Evolutionary conservation across 805 yeast genomes (phyloP), one percentile per base, ranked within the genome.

Genomic region (Cyberlindnera lachancei): DNA sequence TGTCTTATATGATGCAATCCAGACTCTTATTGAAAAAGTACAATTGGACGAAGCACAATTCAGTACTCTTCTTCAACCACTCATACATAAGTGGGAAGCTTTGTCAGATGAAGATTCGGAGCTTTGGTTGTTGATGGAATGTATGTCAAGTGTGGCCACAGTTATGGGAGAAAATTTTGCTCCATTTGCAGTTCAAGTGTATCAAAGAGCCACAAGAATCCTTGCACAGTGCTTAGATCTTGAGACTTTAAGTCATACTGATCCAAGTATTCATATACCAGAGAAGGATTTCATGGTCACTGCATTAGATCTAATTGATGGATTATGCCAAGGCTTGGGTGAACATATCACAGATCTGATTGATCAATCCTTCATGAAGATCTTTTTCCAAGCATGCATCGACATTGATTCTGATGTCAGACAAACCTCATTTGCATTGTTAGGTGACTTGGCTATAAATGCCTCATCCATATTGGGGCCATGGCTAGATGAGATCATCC

Each of bases 281-380:
- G 96, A 92, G 50, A 83, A 80, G 50, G 96, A 88, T 55, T 87
- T 88, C 47, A 70, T 85, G 37, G 86, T 90, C 21, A 85, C 96
- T 1, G 75, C 96, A 2, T 55, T 92, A 24, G 98, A 92, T 52
- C 66, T 92, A 46, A 70, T 92, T 19, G 97, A 90, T 56, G 98
- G 98, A 4, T 61, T 92, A 34, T 79, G 87, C 15, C 97, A 90
- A 59, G 97, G 96, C 1, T 66, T 92, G 35, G 83, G 82, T 11
- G 55, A 62, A 7, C 77, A 76, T 40, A 65, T 77, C 19, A 72
- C 66, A 8, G 79, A 72, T 25, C 59, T 83, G 41, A 66, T 80
- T 30, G 62, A 60, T 19, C 52, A 52, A 3, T 53, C 66, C 20
- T 50, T 88, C 35, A 67, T 84, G 62, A 75, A 71, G 23, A 60